phyloP scores from a whole-genome alignment of 495 filamentous ascomycete genomes.

The Talaromyces trachyspermus region DNA sequence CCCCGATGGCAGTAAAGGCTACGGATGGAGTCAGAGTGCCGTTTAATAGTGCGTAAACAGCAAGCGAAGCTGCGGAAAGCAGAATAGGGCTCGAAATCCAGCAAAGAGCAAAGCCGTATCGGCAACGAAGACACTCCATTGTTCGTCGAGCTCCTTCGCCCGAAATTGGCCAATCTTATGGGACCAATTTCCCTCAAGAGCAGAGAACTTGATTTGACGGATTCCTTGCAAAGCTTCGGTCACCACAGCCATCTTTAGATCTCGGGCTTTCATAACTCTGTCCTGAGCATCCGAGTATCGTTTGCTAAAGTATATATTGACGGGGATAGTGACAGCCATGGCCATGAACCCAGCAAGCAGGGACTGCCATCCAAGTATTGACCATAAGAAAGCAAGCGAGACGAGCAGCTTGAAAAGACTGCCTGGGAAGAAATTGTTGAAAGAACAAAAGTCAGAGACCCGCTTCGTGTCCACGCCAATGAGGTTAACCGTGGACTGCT shows the following conservation, averaged over 20 bases:
- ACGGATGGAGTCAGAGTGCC: constrained; percentile 62
- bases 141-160: constrained; percentile 54
- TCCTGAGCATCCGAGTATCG: constrained; percentile 60
- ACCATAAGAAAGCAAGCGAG: constrained; percentile 56
- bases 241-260: constrained; percentile 69
- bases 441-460: constrained; percentile 62
- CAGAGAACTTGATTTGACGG: constrained; percentile 83
- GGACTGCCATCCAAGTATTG: constrained; percentile 66
- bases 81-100: constrained; percentile 73
- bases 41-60: constrained; percentile 56
- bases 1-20: constrained; percentile 71
- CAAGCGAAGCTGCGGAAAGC: constrained; percentile 63
- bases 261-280: constrained; percentile 69
- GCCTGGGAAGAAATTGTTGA: constrained; percentile 54
- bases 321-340: constrained; percentile 54
- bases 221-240: constrained; percentile 72
- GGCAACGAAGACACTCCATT: constrained; percentile 45
- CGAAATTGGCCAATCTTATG: constrained; percentile 59
- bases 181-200: constrained; percentile 74
- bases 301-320: constrained; percentile 64
- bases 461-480: constrained; percentile 71
- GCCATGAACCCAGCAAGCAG: constrained; percentile 61
- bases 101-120: constrained; percentile 3
- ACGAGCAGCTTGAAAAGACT: constrained; percentile 51
- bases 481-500: constrained; percentile 73